Conservation (phyloP, 1,139 yeast species). For the Scheffersomyces illinoinensis region DNA sequence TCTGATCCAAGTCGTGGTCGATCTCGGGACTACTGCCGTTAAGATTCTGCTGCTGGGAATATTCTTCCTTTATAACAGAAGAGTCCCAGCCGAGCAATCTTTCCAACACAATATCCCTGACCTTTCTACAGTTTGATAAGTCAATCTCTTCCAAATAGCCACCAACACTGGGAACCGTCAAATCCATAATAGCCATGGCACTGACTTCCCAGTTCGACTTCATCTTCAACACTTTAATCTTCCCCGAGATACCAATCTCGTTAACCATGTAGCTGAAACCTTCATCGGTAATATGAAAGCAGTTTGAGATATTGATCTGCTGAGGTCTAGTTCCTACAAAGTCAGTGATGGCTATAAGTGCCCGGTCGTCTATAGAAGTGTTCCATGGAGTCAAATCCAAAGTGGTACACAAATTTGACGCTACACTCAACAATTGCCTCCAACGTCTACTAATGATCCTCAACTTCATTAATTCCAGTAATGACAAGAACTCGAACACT, state of each 20-base stretch:
- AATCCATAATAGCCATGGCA: constrained; percentile 79
- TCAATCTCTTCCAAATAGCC: constrained; percentile 59
- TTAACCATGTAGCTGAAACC: constrained; percentile 72
- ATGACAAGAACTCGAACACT: constrained; percentile 52
- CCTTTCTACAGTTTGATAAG: constrained; percentile 71
- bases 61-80: constrained; percentile 9
- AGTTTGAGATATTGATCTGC: constrained; percentile 62
- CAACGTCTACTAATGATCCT: constrained; percentile 61
- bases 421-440: constrained; percentile 63
- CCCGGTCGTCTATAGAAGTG: constrained; percentile 57
- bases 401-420: constrained; percentile 48
- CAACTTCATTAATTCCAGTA: constrained; percentile 59
- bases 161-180: constrained; percentile 67
- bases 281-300: constrained; percentile 75
- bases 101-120: constrained; percentile 68
- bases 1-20: constrained; percentile 13
- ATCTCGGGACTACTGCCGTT: constrained; percentile 10
- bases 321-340: constrained; percentile 72
- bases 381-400: constrained; percentile 64
- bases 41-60: background rate
- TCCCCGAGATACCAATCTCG: constrained; percentile 68
- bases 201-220: constrained; percentile 75
- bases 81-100: constrained; percentile 60
- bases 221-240: constrained; percentile 57
- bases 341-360: constrained; percentile 58